Evolutionary conservation across 352 stramenopile genomes (phyloP), one percentile per base, ranked within the genome.

Genomic region (Phytophthora uliginosa): DNA sequence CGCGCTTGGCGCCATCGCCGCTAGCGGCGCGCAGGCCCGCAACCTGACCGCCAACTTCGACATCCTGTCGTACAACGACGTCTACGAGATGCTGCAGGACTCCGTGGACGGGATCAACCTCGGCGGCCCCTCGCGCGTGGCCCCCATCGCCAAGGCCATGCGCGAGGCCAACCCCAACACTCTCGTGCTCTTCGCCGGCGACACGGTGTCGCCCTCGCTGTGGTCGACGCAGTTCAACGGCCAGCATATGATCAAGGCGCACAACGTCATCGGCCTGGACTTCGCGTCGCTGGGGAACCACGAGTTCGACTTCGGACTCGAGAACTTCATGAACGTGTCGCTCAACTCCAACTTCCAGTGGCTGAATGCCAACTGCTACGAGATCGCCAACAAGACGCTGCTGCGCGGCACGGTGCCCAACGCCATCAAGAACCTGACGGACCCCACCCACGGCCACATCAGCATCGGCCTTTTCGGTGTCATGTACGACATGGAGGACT

Each of bases 171-270:
- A 91, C 73, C 74, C 81, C 24, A 93, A 93, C 63, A 90, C 69
- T 50, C 77, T 95, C 51, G 88, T 95, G 74, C 73, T 95, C 18
- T 94, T 95, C 57, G 84, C 88, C 0, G 86, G 88, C 1, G 88
- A 95, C 65, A 95, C 88, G 10, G 91, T 95, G 66, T 91, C 84
- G n/a, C 88, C 88, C 24, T 94, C 88, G 69, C 85, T 95, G 36
- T 95, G 88, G 88, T 94, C 88, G 13, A 82, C 82, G 13, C 85
- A 93, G 65, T 92, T 95, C 77, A 83, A 89, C 40, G 88, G 88
- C 31, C 83, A 92, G 75, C 88, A 95, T 66, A 95, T 95, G 88
- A 73, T 90, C 9, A 81, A 90, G 42, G 85, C 88, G 3, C 85
- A 95, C 76, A 93, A 92, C 31, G 84, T 84, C 3, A 87, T 95